These are phyloP conservation scores for Neurospora sp. DNA, from an alignment of 495 filamentous ascomycete genomes.

Conservation along the genomic window DNA sequence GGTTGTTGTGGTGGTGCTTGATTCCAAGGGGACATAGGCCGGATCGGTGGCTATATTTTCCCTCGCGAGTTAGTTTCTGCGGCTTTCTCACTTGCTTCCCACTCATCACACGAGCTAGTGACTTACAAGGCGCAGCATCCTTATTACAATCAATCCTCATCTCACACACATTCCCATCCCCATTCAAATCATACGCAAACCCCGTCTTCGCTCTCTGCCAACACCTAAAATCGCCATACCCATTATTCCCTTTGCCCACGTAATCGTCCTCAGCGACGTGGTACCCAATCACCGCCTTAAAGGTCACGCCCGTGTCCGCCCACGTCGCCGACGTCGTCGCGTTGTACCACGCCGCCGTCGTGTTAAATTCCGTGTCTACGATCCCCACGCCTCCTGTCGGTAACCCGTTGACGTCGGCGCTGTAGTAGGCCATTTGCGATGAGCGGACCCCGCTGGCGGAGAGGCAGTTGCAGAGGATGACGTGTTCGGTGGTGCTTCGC, in stretches of 20 bases:
- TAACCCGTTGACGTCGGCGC: neutral
- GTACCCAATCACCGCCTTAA: slow-evolving; percentile 21
- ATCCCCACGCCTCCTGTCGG: neutral
- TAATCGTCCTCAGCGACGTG: slow-evolving; percentile 21
- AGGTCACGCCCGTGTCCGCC: slow-evolving; percentile 1
- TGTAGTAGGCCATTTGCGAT: neutral
- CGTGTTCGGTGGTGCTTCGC: neutral
- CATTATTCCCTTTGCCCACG: slow-evolving; percentile 29
- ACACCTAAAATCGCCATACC: slow-evolving; percentile 26
- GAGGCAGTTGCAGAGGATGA: neutral
- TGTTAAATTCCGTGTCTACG: neutral
- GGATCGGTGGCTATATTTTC: neutral
- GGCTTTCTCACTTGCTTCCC: neutral
- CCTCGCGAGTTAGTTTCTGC: neutral
- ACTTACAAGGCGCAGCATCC: slow-evolving; percentile 15
- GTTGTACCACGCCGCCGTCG: neutral
- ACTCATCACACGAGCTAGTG: neutral
- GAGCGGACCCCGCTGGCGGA: neutral
- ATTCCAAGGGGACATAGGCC: neutral
- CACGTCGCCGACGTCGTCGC: neutral
- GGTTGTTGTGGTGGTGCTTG: neutral
- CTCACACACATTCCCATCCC: slow-evolving; percentile 19
- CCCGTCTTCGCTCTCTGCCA: slow-evolving; percentile 19
- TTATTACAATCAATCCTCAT: slow-evolving; percentile 31
- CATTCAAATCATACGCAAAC: slow-evolving; percentile 17